Evolutionary conservation across 345 rosid species (phyloP).

Genomic region (Murraya paniculata): DNA sequence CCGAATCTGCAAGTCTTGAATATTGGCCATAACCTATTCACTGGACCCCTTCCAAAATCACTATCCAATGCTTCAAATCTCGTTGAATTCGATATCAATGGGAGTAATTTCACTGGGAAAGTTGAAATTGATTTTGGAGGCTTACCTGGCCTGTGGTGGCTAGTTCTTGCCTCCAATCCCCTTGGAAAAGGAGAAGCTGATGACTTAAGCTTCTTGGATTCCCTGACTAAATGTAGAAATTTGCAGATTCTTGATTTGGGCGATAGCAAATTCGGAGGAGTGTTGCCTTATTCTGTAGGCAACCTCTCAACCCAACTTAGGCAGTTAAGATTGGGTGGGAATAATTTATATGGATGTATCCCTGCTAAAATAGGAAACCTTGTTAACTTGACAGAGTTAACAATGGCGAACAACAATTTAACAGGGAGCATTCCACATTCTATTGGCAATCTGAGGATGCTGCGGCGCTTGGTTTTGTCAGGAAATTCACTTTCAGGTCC

Average conservation of each 20-base stretch:
- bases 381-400: constrained; percentile 7
- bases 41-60: constrained; percentile 20
- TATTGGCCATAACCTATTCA: constrained; percentile 15
- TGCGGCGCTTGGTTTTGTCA: constrained; percentile 19
- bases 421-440: constrained; percentile 15
- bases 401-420: constrained; percentile 20
- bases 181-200: constrained; percentile 21
- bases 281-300: constrained; percentile 19
- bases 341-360: constrained; percentile 21
- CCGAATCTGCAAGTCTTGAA: constrained; percentile 15
- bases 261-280: constrained; percentile 17
- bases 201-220: constrained; percentile 24
- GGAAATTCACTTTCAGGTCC: constrained; percentile 32
- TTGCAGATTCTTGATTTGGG: constrained; percentile 20
- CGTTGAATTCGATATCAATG: neutral
- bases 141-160: constrained; percentile 2
- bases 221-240: constrained; percentile 24
- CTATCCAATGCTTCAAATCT: constrained; percentile 27
- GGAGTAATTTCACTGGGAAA: constrained; percentile 23
- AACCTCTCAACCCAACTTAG: constrained; percentile 23
- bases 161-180: constrained; percentile 15
- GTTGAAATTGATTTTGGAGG: constrained; percentile 17
- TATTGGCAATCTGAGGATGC: constrained; percentile 16
- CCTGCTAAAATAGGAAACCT: constrained; percentile 14
- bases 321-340: constrained; percentile 15